A percentile compares a stretch with the other conserved stretches of the same genome.
phyloP scores from a whole-genome alignment of 1,284 basidiomycete genomes.

The Tilletiopsis washingtonensis region DNA sequence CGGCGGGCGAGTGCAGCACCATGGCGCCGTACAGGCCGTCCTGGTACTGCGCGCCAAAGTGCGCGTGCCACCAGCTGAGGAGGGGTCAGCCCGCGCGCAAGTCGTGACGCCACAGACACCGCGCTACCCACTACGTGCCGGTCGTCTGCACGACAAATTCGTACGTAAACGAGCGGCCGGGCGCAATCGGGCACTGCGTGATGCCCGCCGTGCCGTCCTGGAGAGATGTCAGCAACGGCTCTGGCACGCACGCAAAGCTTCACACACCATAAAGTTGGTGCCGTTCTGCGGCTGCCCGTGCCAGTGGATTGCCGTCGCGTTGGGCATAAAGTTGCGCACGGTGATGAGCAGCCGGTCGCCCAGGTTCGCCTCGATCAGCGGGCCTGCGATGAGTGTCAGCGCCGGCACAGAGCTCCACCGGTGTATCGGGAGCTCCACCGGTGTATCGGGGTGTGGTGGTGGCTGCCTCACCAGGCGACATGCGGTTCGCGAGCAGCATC shows the following conservation, averaged over 20 bases:
- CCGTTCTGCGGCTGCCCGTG: conserved; percentile 23
- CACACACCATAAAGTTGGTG: conserved; percentile 17
- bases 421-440: conserved; percentile 30
- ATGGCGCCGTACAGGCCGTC: conserved; percentile 24
- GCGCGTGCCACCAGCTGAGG: conserved; percentile 49
- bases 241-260: background rate
- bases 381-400: conserved; percentile 1
- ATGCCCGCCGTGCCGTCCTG: conserved; percentile 22
- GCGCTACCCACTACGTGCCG: conserved; percentile 50
- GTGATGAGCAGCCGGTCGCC: conserved; percentile 13
- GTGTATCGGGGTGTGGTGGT: conserved; percentile 19
- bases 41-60: conserved; percentile 12
- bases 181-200: conserved; percentile 39
- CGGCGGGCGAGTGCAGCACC: conserved; percentile 34
- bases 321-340: conserved; percentile 13
- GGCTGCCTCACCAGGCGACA: conserved; percentile 13
- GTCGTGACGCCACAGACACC: no score
- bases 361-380: conserved; percentile 12
- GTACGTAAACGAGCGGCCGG: conserved; percentile 22
- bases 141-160: conserved; percentile 19
- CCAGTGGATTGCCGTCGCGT: conserved; percentile 25
- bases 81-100: no score
- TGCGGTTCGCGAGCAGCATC: conserved; percentile 10
- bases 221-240: no score
- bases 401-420: background rate